Base-by-base conservation (phyloP, 371 early-diverging fungal genomes). In the Smittium culicis region DNA sequence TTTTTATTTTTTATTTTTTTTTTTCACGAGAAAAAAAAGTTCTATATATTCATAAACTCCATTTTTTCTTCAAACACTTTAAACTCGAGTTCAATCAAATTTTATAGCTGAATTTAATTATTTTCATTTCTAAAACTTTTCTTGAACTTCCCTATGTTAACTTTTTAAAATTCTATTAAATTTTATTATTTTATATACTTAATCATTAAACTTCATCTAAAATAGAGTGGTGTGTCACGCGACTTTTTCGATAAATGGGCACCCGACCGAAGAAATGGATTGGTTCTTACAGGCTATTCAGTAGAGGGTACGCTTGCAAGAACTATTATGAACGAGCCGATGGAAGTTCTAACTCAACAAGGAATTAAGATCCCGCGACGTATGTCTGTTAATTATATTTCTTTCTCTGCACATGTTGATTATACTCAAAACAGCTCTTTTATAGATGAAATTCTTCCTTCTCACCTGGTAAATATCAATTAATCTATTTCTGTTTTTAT, bases 371-470 rank as follows among this genome's bases (percentile, higher is more conserved):
- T 99, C n/a, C 90, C 93, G 57, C 79, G 97, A 16, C 82, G 89
- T 8, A 85, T 97, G 83, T 83, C 92, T 0, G 94, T 99, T 45
- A 92, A 96, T 64, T 99, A 96, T 76, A 93, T 99, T 27, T 98
- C 99, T 0, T 99, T 99, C 73, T 93, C 94, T 45, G 99, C 99
- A 0, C 99, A 99, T 72, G 99, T 99, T 11, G 99, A 99, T 79
- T 99, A 88, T 75, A 85, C 92, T 3, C 99, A 99, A 79, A 99
- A 99, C 80, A 88, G 88, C 63, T 85, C 91, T 72, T 99, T 99
- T 75, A 99, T 99, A 73, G 93, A 99, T 66, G 92, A 92, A 66
- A 92, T 99, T 45, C 87, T 88, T 35, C 90, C 98, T 1, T 87
- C 91, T n/a, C 87, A 99, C 75, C 82, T 99, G 57, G 91, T 98